Evolutionary conservation across 306 rosid genomes (phyloP).

Genomic region (Dryas drummondii): DNA sequence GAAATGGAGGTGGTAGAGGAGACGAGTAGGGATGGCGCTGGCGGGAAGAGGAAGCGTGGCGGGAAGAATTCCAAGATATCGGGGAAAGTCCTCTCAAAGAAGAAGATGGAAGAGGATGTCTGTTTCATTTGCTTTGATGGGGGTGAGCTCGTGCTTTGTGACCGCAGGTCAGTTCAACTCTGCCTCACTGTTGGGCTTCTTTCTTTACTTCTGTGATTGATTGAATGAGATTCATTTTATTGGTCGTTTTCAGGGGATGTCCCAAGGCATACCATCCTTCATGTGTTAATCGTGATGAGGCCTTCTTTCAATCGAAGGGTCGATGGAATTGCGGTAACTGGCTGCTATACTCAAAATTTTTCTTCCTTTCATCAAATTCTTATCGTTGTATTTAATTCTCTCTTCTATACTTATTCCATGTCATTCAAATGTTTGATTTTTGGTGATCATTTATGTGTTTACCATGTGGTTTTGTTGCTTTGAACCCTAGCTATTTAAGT

Average conservation of each 20-base stretch:
- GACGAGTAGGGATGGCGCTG: constrained; percentile 32
- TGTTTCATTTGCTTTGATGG: constrained; percentile 99
- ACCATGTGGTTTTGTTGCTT: background rate
- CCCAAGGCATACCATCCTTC: constrained; percentile 98
- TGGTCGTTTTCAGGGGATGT: constrained; percentile 71
- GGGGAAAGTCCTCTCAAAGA: constrained; percentile 50
- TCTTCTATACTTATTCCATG: background rate
- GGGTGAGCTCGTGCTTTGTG: constrained; percentile 96
- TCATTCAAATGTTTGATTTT: background rate
- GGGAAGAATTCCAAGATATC: constrained; percentile 55
- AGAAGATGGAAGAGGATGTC: constrained; percentile 91
- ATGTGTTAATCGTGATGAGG: constrained; percentile 89
- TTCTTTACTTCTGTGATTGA: constrained; percentile 12
- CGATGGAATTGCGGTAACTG: constrained; percentile 94
- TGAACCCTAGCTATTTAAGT: background rate
- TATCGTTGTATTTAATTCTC: background rate
- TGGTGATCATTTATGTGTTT: background rate
- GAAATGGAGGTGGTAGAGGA: constrained; percentile 37
- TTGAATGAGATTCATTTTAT: constrained; percentile 17
- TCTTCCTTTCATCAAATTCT: background rate
- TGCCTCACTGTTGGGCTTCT: background rate
- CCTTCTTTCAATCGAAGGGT: constrained; percentile 93
- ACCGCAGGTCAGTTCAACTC: constrained; percentile 60
- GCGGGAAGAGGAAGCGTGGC: constrained; percentile 83
- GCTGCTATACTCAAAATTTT: constrained; percentile 5